phyloP scores from a whole-genome alignment of 1,284 basidiomycete species.

The Violaceomyces palustris region DNA sequence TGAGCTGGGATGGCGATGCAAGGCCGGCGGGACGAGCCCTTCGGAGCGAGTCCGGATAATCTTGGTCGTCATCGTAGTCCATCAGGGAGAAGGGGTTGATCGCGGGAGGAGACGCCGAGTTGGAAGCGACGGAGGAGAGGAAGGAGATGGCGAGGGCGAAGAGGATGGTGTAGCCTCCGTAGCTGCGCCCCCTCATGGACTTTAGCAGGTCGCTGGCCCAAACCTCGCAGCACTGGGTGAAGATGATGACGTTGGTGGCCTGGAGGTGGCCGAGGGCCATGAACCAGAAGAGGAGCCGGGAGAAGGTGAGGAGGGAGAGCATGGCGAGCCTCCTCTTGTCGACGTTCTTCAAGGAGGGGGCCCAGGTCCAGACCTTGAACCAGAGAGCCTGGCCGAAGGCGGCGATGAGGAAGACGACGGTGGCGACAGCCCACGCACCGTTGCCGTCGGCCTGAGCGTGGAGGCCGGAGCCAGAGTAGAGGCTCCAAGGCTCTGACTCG shows the following conservation, averaged over 20 bases:
- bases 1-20: conserved; percentile 18
- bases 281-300: conserved; percentile 43
- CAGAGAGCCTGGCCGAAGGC: conserved; percentile 29
- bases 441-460: conserved; percentile 1
- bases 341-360: conserved; percentile 20
- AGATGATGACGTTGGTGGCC: conserved; percentile 45
- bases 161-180: conserved; percentile 37
- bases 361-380: conserved; percentile 48
- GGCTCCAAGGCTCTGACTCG: no score
- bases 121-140: conserved; percentile 20
- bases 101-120: conserved; percentile 6
- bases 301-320: conserved; percentile 32
- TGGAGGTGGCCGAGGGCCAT: conserved; percentile 41
- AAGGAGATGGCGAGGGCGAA: conserved; percentile 37
- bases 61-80: conserved; percentile 18
- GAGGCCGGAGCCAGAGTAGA: neutral
- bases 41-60: conserved; percentile 28
- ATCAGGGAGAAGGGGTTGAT: conserved; percentile 1
- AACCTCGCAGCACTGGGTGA: conserved; percentile 50
- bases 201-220: conserved; percentile 46
- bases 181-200: conserved; percentile 16
- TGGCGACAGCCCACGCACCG: conserved; percentile 43
- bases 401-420: conserved; percentile 32
- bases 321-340: conserved; percentile 23
- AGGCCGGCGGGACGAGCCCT: conserved; percentile 25